Percentiles rank a stretch among this genome's conserved stretches.
Conservation (phyloP, 2,329 filamentous ascomycete species). For the Calonectria pseudoreteaudii region DNA sequence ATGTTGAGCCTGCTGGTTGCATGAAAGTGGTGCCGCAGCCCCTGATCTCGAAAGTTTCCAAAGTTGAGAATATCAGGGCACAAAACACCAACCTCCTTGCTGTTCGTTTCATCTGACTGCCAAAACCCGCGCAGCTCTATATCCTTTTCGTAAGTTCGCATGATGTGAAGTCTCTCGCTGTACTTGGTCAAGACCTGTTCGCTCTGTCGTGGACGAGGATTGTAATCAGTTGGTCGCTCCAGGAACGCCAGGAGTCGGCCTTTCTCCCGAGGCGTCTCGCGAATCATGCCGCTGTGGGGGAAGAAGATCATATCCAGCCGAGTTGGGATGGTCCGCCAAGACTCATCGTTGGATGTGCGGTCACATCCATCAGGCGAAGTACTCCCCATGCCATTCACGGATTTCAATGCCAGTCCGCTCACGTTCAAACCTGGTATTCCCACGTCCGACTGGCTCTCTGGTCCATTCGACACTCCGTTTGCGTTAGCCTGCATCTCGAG, state of each 20-base stretch:
- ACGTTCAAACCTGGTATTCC: neutral
- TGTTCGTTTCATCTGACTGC: constrained; percentile 31
- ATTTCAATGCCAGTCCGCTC: neutral
- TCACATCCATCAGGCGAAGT: neutral
- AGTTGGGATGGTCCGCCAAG: neutral
- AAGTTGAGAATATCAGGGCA: constrained; percentile 47
- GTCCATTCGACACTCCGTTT: neutral
- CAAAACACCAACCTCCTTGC: constrained; percentile 45
- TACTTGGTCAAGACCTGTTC: constrained; percentile 26
- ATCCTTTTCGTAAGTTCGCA: constrained; percentile 63
- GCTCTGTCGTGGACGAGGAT: constrained; percentile 21
- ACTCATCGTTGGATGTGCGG: neutral
- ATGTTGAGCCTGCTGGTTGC: constrained; percentile 64
- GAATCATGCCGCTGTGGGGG: constrained; percentile 46
- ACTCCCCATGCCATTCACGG: neutral
- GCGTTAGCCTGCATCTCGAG: neutral
- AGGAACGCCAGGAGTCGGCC: constrained; percentile 37
- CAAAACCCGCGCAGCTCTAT: constrained; percentile 58
- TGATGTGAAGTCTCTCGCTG: constrained; percentile 46
- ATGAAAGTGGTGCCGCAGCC: constrained; percentile 44
- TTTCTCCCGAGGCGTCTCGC: constrained; percentile 29
- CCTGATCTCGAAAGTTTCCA: constrained; percentile 36
- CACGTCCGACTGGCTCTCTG: neutral
- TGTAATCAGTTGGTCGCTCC: constrained; percentile 27
- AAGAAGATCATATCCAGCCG: constrained; percentile 50